A percentile compares a stretch with the other conserved stretches of the same genome.
Conservation (phyloP, 202 grass and related monocot genomes). For the Elaeis oleifera region DNA sequence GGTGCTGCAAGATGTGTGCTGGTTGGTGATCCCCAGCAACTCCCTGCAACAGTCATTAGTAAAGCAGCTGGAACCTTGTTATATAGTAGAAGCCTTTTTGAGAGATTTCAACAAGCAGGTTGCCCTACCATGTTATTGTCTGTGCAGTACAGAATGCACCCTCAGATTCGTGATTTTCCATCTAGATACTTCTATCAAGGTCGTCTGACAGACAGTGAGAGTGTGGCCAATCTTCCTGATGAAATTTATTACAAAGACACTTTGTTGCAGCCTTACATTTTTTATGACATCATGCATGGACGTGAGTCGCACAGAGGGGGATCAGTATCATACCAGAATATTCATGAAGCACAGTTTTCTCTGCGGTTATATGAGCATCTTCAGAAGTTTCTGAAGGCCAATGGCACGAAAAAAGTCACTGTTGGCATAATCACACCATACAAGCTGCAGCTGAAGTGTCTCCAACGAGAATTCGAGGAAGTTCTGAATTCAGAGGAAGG, state of each 20-base stretch:
- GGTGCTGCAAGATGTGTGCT: constrained; percentile 97
- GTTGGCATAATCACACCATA: constrained; percentile 99
- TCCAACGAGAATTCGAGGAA: constrained; percentile 81
- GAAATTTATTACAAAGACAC: constrained; percentile 73
- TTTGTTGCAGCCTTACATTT: constrained; percentile 80
- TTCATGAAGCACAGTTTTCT: constrained; percentile 87
- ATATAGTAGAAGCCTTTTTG: constrained; percentile 97
- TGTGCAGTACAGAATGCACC: constrained; percentile 98
- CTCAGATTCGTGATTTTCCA: constrained; percentile 94
- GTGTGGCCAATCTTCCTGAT: constrained; percentile 57
- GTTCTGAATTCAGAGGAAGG: constrained; percentile 82
- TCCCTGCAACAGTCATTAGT: constrained; percentile 96
- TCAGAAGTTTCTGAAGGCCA: constrained; percentile 71
- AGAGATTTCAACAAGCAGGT: constrained; percentile 94
- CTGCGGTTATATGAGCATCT: constrained; percentile 77
- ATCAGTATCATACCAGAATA: constrained; percentile 83
- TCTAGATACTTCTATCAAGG: constrained; percentile 98
- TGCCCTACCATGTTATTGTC: constrained; percentile 91
- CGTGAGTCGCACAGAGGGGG: constrained; percentile 92
- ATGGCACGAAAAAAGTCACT: constrained; percentile 73
- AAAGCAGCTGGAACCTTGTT: constrained; percentile 97
- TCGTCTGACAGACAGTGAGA: constrained; percentile 84
- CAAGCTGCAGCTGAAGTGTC: constrained; percentile 95
- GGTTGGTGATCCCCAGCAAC: constrained; percentile 95
- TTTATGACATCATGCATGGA: constrained; percentile 86